Base-by-base conservation (phyloP, 1,284 basidiomycete species). In the Bondarzewia mesenterica region DNA sequence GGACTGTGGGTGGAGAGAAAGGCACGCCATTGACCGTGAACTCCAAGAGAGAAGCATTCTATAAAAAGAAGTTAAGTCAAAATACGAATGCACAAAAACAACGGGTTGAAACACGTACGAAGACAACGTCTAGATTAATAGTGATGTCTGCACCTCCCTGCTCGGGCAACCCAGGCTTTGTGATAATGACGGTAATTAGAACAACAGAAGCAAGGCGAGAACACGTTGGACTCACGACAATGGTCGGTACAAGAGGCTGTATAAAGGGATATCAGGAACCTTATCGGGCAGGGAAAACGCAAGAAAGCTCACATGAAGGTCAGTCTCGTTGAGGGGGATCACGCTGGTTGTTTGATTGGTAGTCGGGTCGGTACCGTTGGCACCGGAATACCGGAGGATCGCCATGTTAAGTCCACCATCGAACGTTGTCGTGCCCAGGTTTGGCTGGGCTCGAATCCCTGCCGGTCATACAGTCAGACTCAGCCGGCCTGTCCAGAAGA, bases 361-460 rank as follows among this genome's bases (percentile, higher is more conserved):
- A 3, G 61, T 68, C 0, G 78, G 81, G 26, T 81, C 74, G 5
- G 46, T 47, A 1, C 50, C 49, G 0, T 61, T 53, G 3, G 79
- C 80, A 4, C 73, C 72, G 0, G 37, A 49, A 55, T 83, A 83
- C n/a, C 73, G 69, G 27, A 82, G 55, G 48, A 82, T 75, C 2
- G 77, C 80, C 16, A 66, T 64, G 54, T 76, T 77, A 38, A 70
- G 57, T 5, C 70, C 71, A 7, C 60, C 63, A 1, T 49, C 57
- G 51, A 72, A 41, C 49, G 45, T 42, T 5, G 46, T 38, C 20
- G n/a, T 25, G 4, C 10, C 20, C n/a, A 5, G 14, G 21, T 26
- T 45, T n/a, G 53, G 54, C 25, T 47, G 38, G 4, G 57, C 49
- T 12, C 54, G 54, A 20, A 60, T 60, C 59, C 57, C 57, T 58